Conservation (phyloP, 306 rosid species). For the Luffa aegyptiaca region DNA sequence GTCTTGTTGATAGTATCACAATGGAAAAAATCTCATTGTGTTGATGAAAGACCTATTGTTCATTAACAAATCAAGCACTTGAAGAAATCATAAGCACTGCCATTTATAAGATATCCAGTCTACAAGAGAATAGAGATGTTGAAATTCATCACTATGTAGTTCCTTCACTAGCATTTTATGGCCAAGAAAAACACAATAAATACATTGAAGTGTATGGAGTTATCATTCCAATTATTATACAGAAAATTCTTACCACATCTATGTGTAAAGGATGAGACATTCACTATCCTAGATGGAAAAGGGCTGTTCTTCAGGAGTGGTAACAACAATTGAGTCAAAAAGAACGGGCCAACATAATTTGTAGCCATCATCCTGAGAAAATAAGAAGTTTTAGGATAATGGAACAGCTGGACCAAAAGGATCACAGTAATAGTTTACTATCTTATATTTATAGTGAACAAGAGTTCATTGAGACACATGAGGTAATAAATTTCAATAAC, state of each 20-base stretch:
- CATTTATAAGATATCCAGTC: neutral
- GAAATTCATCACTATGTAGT: neutral
- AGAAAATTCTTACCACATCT: conserved; percentile 41
- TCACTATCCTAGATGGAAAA: conserved; percentile 64
- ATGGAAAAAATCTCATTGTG: neutral
- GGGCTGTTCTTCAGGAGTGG: conserved; percentile 70
- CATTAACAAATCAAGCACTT: neutral
- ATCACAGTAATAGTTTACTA: neutral
- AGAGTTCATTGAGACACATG: neutral
- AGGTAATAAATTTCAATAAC: neutral
- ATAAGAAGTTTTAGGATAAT: neutral
- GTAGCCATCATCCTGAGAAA: conserved; percentile 65
- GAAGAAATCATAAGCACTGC: neutral
- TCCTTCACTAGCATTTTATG: neutral
- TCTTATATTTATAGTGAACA: neutral
- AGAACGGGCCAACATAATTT: conserved; percentile 72
- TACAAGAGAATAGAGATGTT: neutral
- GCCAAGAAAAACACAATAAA: neutral
- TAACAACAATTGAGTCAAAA: conserved; percentile 49
- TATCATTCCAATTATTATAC: neutral
- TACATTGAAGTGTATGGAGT: neutral
- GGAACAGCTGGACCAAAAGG: neutral
- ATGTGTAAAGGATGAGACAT: conserved; percentile 83
- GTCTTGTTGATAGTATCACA: neutral
- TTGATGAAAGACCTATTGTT: neutral